Evolutionary conservation across 108 stramenopile genomes (phyloP), one percentile per base, ranked within the genome.

Genomic region (Nannochloropsis gaditana): DNA sequence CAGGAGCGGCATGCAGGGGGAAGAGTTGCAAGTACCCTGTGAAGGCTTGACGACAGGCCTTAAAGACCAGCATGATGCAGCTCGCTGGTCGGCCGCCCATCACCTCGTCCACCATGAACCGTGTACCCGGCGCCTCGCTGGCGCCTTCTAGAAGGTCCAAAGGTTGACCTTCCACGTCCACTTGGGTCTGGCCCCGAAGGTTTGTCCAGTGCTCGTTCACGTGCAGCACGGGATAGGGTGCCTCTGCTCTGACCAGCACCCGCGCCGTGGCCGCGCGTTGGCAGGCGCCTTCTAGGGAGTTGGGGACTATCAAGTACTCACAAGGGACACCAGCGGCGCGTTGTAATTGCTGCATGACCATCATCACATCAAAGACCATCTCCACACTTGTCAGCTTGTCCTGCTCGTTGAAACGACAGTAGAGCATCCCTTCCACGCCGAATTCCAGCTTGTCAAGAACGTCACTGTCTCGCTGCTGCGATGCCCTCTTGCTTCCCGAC

Each of bases 351-450:
- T 97, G 92, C 96, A 98, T 98, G 90, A 97, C 95, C 42, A 95
- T 93, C 97, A 97, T 98, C 19, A 96, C 97, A 89, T 98, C 97
- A 86, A 97, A 98, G 91, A 96, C 94, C 42, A 98, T 91, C 84
- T 96, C 96, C 50, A 96, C 86, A 2, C 93, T 91, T 19, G 92
- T 92, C 59, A 98, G 95, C 82, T 94, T 95, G 88, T 97, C 93
- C 42, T 83, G 43, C 9, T 93, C 92, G 90, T 94, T 95, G 94
- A 96, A 98, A 21, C 93, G 92, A 90, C 95, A 95, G 85, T 94
- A 92, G 9, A 98, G 93, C 96, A 98, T 98, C 42, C 96, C 97
- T 80, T 73, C 59, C 19, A 73, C 59, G 19, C 59, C 59, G 3
- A 73, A n/a, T n/a, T 73, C 59, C 8, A 73, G 19, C 3, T 4